Evolutionary conservation across 495 filamentous ascomycete species (phyloP).

Genomic region (Cetradonia linearis): DNA sequence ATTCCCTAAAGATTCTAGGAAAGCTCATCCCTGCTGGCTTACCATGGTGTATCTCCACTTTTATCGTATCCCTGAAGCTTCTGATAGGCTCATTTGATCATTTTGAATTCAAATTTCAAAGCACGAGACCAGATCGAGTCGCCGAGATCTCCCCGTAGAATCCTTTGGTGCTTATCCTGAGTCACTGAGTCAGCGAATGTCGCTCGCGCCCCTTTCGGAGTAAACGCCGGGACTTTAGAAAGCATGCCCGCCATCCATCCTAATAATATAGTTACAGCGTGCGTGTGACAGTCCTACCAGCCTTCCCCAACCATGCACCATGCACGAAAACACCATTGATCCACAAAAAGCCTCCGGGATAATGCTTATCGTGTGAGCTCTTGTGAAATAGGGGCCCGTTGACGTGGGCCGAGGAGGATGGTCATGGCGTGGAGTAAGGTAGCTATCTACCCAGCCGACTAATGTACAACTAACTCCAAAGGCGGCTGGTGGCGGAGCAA

Average conservation of each 20-base stretch:
- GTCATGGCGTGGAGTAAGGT: constrained; percentile 15
- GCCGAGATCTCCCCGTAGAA: constrained; percentile 9
- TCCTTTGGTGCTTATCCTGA: no score
- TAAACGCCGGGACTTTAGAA: constrained; percentile 1
- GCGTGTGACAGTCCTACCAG: background rate
- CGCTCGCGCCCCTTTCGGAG: background rate
- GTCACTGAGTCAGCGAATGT: background rate
- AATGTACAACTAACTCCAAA: constrained; percentile 8
- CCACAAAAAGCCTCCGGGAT: background rate
- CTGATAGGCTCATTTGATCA: background rate
- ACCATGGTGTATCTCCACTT: constrained; percentile 3
- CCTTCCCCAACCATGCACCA: background rate
- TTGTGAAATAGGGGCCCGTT: background rate
- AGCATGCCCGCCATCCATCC: background rate
- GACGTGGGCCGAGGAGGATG: background rate
- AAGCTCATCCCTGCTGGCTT: constrained; percentile 3
- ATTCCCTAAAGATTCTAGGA: no score
- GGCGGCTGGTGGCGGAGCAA: constrained; percentile 13
- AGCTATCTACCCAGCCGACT: constrained; percentile 6
- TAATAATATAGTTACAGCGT: background rate
- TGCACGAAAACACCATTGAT: no score
- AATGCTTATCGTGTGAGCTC: background rate
- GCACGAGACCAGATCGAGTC: background rate
- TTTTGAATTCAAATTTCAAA: no score
- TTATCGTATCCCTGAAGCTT: background rate